Evolutionary conservation across 495 filamentous ascomycete species (phyloP), one percentile per base, ranked within the genome.

Genomic region (Mycothermus thermophilus): DNA sequence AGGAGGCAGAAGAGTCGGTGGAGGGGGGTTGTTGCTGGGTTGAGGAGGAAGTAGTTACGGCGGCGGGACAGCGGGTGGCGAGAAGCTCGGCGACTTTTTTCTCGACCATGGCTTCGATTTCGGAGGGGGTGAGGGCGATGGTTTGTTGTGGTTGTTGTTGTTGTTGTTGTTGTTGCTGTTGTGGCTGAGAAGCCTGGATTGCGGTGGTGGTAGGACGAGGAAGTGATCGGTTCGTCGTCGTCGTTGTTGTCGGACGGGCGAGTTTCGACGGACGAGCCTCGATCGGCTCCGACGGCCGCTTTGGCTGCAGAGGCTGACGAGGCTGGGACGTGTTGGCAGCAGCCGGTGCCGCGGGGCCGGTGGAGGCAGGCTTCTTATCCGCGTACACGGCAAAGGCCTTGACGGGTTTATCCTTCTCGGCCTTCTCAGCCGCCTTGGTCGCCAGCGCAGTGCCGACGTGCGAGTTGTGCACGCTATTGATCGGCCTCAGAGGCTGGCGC

Each of bases 31-130:
- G 23, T 4, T 35, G 30, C 2, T 30, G 32, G 9, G 47, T 30
- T 8, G 14, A 40, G 9, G 48, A 28, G 4, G n/a, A n/a, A n/a
- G n/a, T n/a, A n/a, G n/a, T 25, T 18, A 41, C 44, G 4, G 47
- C 18, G 17, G 32, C 39, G 1, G 71, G 53, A 0, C 67, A 68
- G 17, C 79, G 73, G 7, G 78, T 71, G 2, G 86, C 84, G 1
- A 96, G 61, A 21, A 90, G 82, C 51, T 93, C 87, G 28, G 79
- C 77, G 0, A 97, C 83, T 43, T 93, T 93, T 48, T 75, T 79
- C 51, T 90, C 80, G 5, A 97, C 83, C 55, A 95, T 75, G 28
- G 86, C 83, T 47, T 94, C 87, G 25, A 93, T 87, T 36, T 70
- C 75, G n/a, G 71, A 75, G 17, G 80, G 77, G 3, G 80, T 82